Conservation (phyloP, 1,139 yeast species). For the Candida albicans region DNA sequence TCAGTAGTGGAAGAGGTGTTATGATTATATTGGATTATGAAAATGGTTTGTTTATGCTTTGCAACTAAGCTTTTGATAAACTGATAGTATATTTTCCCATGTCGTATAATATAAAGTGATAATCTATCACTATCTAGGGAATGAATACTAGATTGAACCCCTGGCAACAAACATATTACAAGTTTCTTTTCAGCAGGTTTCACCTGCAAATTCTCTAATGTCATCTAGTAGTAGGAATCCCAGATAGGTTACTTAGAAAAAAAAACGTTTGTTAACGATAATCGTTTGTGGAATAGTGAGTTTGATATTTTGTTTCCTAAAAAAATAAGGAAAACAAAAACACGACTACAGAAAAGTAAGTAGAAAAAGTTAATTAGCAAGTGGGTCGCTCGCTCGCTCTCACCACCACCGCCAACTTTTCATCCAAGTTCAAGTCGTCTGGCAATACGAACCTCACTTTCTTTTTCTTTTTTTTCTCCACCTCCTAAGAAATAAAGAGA, state of each 20-base stretch:
- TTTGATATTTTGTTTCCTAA: no score
- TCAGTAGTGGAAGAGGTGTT: no score
- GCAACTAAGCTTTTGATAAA: slow-evolving; percentile 20
- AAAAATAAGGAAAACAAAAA: no score
- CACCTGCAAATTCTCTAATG: slow-evolving; percentile 5
- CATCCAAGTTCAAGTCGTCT: no score
- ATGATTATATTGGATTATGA: slow-evolving; percentile 1
- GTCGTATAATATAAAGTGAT: slow-evolving; percentile 26
- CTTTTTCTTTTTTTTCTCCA: no score
- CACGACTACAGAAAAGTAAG: no score
- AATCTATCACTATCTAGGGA: slow-evolving; percentile 10
- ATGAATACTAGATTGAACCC: slow-evolving; percentile 11
- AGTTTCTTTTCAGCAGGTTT: slow-evolving; percentile 1
- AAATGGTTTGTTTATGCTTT: slow-evolving; percentile 4
- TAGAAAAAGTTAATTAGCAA: no score
- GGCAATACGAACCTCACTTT: no score
- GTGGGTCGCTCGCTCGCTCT: no score
- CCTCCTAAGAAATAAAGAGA: no score
- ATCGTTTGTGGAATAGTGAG: no score
- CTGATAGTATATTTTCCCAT: slow-evolving; percentile 19
- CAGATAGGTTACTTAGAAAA: neutral
- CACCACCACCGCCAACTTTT: no score
- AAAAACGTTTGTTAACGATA: neutral
- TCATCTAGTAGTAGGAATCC: slow-evolving; percentile 1
- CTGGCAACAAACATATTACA: slow-evolving; percentile 8